Percentiles rank a stretch among this genome's conserved stretches.
Evolutionary conservation across 2,329 filamentous ascomycete species (phyloP).

Genomic region (Colletotrichum karsti): DNA sequence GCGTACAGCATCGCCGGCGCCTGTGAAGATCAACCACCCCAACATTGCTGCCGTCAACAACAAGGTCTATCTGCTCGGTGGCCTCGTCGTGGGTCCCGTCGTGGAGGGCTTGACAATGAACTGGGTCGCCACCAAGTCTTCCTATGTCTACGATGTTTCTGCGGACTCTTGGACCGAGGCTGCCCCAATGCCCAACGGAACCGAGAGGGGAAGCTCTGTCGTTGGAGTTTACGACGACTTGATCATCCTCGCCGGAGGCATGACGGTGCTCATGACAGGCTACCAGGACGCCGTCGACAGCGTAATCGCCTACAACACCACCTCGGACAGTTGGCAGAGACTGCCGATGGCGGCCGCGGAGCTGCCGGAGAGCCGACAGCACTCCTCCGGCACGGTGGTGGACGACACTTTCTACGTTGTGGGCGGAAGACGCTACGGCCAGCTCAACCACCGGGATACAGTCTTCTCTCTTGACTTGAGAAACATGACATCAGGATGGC

Average conservation of each 20-base stretch:
- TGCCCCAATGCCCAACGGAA: conserved; percentile 34
- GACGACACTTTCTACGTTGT: conserved; percentile 44
- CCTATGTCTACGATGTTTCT: conserved; percentile 40
- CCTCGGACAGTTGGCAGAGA: conserved; percentile 34
- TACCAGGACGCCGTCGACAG: conserved; percentile 37
- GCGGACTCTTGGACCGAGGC: conserved; percentile 38
- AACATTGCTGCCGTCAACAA: conserved; percentile 45
- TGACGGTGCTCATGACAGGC: conserved; percentile 34
- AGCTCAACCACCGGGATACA: conserved; percentile 40
- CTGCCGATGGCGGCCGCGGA: conserved; percentile 34
- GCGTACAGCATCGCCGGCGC: conserved; percentile 36
- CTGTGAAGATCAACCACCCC: conserved; percentile 42
- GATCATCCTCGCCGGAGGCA: conserved; percentile 48
- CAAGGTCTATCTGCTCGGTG: conserved; percentile 46
- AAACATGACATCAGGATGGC: conserved; percentile 37
- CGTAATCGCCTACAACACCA: conserved; percentile 41
- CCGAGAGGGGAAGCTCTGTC: conserved; percentile 40
- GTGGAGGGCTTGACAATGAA: conserved; percentile 1
- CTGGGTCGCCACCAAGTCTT: conserved; percentile 37
- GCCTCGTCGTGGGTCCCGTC: conserved; percentile 35
- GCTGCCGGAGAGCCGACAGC: conserved; percentile 42
- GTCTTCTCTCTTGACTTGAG: conserved; percentile 44
- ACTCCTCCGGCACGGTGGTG: conserved; percentile 40
- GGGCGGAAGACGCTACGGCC: conserved; percentile 41
- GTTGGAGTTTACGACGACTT: conserved; percentile 38